Evolutionary conservation across 768 basidiomycete genomes (phyloP), one percentile per base, ranked within the genome.

Genomic region (Scleroderma bovista): DNA sequence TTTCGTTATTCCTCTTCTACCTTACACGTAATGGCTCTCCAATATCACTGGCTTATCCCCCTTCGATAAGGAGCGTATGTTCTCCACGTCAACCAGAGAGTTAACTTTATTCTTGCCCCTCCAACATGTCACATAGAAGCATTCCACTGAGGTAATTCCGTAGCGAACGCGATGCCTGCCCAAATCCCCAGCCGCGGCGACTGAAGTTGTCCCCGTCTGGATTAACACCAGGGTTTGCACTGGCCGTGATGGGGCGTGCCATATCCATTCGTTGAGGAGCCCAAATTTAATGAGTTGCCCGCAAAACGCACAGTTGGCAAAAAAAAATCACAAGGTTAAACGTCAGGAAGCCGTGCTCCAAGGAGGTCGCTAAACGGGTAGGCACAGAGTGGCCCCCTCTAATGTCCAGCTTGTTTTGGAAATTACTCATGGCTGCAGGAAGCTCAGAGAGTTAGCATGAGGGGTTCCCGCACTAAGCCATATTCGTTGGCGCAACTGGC

Each of bases 81-180:
- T 43, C 16, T 23, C 22, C 38, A 24, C 40, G 26, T 11, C 31
- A 33, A 32, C 24, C n/a, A 34, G 44, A 52, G 63, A 66, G 62
- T 46, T 64, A 65, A 66, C 63, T 55, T 64, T 65, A 49, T 16
- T 49, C 44, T 33, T 46, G 8, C 36, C n/a, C 32, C 50, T 46
- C 44, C 48, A 56, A 43, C 49, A 57, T 46, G 38, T 31, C 48
- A 37, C 52, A 61, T 55, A 59, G 63, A 63, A 63, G 43, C 29
- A 39, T 37, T 57, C 52, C 46, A 44, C 46, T 60, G 40, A 44
- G 39, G 46, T 47, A 55, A 37, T 34, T 10, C 16, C 8, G n/a
- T 19, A 26, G 46, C 31, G 23, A 40, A 33, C 26, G 40, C 32
- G 23, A 41, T 41, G 26, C 46, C 34, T 29, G 23, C 26, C 32